Percentiles rank a stretch among this genome's conserved stretches.
phyloP scores from a whole-genome alignment of 176 grass and related monocot species.

The Eleusine indica region DNA sequence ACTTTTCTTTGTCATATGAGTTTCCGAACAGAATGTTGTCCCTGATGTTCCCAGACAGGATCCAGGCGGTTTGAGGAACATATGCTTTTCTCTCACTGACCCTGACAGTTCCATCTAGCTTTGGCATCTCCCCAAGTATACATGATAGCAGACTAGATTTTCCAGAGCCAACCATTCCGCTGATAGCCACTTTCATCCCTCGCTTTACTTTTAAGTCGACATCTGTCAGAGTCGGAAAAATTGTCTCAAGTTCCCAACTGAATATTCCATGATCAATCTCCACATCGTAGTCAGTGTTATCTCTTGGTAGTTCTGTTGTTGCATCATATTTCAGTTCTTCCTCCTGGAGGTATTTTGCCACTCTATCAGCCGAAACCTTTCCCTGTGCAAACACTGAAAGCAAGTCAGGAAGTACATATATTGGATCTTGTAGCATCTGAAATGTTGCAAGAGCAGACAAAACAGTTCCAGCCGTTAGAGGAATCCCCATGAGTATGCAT shows the following conservation, averaged over 20 bases:
- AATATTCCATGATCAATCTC: slow-evolving; percentile 81
- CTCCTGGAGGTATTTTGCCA: slow-evolving; percentile 86
- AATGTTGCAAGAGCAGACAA: slow-evolving; percentile 96
- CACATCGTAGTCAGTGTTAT: slow-evolving; percentile 56
- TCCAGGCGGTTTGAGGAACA: slow-evolving; percentile 97
- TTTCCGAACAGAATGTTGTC: slow-evolving; percentile 97
- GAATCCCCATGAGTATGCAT: slow-evolving; percentile 83
- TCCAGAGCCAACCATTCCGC: slow-evolving; percentile 90
- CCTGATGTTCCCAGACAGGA: slow-evolving; percentile 91
- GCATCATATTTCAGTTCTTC: slow-evolving; percentile 75
- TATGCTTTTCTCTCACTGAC: slow-evolving; percentile 87
- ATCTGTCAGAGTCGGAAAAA: slow-evolving; percentile 64
- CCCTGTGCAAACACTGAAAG: slow-evolving; percentile 91
- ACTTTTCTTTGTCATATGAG: slow-evolving; percentile 67
- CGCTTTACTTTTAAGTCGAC: slow-evolving; percentile 74
- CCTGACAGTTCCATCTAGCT: slow-evolving; percentile 66
- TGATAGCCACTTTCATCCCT: slow-evolving; percentile 98
- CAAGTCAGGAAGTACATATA: slow-evolving; percentile 84
- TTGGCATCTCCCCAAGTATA: slow-evolving; percentile 97
- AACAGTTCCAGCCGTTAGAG: slow-evolving; percentile 89
- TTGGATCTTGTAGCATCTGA: slow-evolving; percentile 94
- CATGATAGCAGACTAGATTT: slow-evolving; percentile 93
- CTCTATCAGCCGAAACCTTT: slow-evolving; percentile 95
- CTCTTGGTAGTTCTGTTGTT: slow-evolving; percentile 63
- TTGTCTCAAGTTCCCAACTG: slow-evolving; percentile 72